These are phyloP conservation scores for Dillenia suffruticosa DNA, from an alignment of 164 flowering plant species.

Conservation along the genomic window DNA sequence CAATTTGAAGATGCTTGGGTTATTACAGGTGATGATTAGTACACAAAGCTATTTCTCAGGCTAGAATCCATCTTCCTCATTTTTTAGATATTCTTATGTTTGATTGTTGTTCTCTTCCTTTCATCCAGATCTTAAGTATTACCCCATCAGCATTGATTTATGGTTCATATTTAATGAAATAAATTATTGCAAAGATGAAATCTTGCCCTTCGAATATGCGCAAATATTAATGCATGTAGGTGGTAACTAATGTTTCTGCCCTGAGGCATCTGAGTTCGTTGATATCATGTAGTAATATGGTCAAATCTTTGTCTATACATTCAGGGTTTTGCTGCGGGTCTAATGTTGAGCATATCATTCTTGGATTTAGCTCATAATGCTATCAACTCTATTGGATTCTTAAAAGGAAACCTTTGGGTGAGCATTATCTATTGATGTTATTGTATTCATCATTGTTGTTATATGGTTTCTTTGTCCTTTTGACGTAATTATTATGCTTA, in stretches of 20 bases:
- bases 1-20: constrained; percentile 93
- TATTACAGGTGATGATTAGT: constrained; percentile 61
- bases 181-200: too few relatives aligned
- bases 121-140: not conserved
- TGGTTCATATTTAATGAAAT: too few relatives aligned
- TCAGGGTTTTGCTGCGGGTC: constrained; percentile 98
- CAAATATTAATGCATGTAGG: too few relatives aligned
- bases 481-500: constrained; percentile 7
- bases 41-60: not conserved
- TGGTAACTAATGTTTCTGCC: too few relatives aligned
- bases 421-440: constrained; percentile 4
- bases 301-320: constrained; percentile 1
- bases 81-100: not conserved
- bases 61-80: not conserved
- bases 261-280: too few relatives aligned
- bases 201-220: too few relatives aligned
- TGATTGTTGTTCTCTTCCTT: not conserved
- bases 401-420: constrained; percentile 95
- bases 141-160: too few relatives aligned
- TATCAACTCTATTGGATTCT: constrained; percentile 85
- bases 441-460: too few relatives aligned
- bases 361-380: constrained; percentile 97
- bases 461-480: too few relatives aligned
- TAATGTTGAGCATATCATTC: constrained; percentile 97
- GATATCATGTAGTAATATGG: too few relatives aligned